Evolutionary conservation across 139 green algal genomes (phyloP), one percentile per base, ranked within the genome.

Genomic region (Coelastrella sp.): DNA sequence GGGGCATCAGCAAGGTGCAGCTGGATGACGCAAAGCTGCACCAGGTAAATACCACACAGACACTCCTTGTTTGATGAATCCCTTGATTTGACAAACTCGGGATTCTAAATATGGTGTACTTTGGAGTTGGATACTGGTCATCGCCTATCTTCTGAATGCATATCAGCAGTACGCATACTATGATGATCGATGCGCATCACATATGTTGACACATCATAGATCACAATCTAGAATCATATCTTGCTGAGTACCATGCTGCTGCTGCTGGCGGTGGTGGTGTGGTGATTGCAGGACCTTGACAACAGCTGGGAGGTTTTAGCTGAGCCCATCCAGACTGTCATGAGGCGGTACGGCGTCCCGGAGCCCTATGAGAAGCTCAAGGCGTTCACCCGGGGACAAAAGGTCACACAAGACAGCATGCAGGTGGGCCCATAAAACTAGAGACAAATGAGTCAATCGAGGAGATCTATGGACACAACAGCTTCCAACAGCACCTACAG

Each of bases 351-450:
- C 89, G 97, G 91, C 20, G 94, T 99, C 14, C 93, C 95, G 10
- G 96, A 99, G 92, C 97, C 98, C 4, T 99, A 99, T 89, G 98
- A 99, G 94, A 99, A 99, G 96, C 95, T 99, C 58, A 99, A 99
- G 94, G 98, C 96, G 12, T 97, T 99, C 91, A 99, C 98, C 4
- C 94, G 98, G 7, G 98, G 98, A 0, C 90, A 97, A 73, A 65
- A 84, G 8, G 96, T 99, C 6, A 98, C 95, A 0, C 92, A 94
- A 82, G 91, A 94, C 7, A 93, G 73, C 73, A 96, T 97, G 94
- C 87, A 90, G 65, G 65, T 85, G 58, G n/a, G 70, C 5, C 20
- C 20, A 24, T 35, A 19, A 25, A 25, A 12, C 15, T 6, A 19
- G 17, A 11, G 70, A 12, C n/a, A 19, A 9, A 35, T 15, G 17